Evolutionary conservation across 345 rosid species (phyloP).

Genomic region (Cardiospermum halicacabum): DNA sequence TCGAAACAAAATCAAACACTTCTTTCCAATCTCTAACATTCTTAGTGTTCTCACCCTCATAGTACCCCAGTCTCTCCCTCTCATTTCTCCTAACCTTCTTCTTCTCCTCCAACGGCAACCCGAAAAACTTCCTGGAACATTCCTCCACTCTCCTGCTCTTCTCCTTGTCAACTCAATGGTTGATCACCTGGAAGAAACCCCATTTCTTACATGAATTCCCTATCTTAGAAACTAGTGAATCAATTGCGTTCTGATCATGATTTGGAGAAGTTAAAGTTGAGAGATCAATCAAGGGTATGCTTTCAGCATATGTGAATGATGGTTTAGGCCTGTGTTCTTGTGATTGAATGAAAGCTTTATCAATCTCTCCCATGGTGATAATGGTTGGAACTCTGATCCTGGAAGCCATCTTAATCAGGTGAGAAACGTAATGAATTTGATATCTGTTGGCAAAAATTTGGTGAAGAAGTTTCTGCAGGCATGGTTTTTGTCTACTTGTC

Average conservation of each 20-base stretch:
- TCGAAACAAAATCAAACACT: conserved; percentile 29
- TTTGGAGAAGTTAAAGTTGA: conserved; percentile 22
- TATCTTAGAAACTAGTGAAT: conserved; percentile 21
- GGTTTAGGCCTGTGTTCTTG: conserved; percentile 30
- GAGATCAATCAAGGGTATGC: conserved; percentile 36
- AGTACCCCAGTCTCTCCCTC: conserved; percentile 25
- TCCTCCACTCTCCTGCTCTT: conserved; percentile 11
- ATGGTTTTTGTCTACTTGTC: too few species aligned
- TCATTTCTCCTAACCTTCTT: conserved; percentile 31
- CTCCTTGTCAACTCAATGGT: conserved; percentile 36
- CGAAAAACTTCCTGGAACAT: conserved; percentile 24
- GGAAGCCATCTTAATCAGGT: too few species aligned
- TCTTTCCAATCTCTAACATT: conserved; percentile 56
- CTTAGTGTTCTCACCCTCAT: conserved; percentile 40
- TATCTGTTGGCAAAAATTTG: too few species aligned
- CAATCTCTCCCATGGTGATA: conserved; percentile 35
- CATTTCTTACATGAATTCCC: conserved; percentile 38
- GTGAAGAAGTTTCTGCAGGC: too few species aligned
- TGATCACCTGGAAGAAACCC: conserved; percentile 41
- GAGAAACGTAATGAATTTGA: too few species aligned
- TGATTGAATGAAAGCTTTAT: conserved; percentile 28
- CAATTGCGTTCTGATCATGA: not conserved
- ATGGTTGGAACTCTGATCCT: too few species aligned
- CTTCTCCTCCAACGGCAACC: conserved; percentile 31
- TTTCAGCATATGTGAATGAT: conserved; percentile 14